These are phyloP conservation scores for Sporisorium scitamineum DNA, from an alignment of 1,284 basidiomycete species.

Conservation along the genomic window DNA sequence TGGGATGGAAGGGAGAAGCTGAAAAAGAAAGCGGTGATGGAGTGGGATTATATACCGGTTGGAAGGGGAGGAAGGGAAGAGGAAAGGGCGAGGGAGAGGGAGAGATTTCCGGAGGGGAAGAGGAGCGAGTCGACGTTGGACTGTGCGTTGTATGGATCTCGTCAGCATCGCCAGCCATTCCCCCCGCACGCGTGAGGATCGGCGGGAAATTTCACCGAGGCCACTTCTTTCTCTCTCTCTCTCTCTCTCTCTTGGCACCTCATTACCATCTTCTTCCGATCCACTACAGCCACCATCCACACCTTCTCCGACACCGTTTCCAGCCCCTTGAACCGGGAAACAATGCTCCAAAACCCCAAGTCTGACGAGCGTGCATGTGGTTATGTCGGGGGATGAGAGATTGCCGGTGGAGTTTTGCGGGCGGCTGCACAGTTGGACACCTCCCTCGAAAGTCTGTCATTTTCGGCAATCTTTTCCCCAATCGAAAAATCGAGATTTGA, in stretches of 20 bases:
- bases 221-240: not conserved
- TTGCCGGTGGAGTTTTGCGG: not conserved
- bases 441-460: not conserved
- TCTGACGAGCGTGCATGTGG: too few species aligned
- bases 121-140: not conserved
- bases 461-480: slow-evolving; percentile 7
- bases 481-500: not conserved
- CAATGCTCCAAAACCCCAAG: too few species aligned
- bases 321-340: too few species aligned
- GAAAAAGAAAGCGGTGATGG: not conserved
- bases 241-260: not conserved
- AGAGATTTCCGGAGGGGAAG: not conserved
- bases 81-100: too few species aligned
- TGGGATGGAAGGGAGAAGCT: not conserved
- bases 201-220: slow-evolving; percentile 6
- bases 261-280: too few species aligned
- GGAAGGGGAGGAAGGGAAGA: not conserved
- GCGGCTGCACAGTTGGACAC: not conserved
- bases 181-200: not conserved
- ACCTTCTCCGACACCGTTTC: too few species aligned
- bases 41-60: not conserved
- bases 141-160: not conserved
- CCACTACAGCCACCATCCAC: too few species aligned
- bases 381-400: too few species aligned
- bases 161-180: slow-evolving; percentile 3